A percentile compares a stretch with the other conserved stretches of the same genome.
phyloP scores from a whole-genome alignment of 2,329 filamentous ascomycete species.

The Xylaria multiplex region DNA sequence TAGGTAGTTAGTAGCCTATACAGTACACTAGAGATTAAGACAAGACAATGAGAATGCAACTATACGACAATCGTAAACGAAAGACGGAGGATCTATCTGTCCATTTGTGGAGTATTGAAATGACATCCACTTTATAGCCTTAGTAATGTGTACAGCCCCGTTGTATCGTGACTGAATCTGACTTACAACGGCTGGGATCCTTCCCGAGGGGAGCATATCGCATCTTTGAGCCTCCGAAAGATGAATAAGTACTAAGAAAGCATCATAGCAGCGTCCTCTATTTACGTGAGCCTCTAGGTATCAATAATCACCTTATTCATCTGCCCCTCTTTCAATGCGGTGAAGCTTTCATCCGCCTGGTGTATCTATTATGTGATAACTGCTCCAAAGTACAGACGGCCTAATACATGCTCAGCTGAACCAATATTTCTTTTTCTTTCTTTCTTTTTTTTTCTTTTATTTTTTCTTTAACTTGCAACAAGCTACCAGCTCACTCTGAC shows the following conservation, averaged over 20 bases:
- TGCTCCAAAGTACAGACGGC: not conserved
- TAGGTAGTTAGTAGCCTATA: slow-evolving; percentile 8
- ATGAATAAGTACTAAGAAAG: slow-evolving; percentile 33
- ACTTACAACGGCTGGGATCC: slow-evolving; percentile 29
- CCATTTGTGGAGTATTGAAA: slow-evolving; percentile 23
- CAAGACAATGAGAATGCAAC: slow-evolving; percentile 1
- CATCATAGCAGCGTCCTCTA: slow-evolving; percentile 7
- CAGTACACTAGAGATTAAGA: not conserved
- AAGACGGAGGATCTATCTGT: slow-evolving; percentile 21
- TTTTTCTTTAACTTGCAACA: slow-evolving; percentile 4
- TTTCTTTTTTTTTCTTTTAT: slow-evolving; percentile 27
- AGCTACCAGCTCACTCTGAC: slow-evolving; percentile 12
- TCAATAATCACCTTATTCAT: not conserved
- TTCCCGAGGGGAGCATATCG: slow-evolving; percentile 26
- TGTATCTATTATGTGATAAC: slow-evolving; percentile 21
- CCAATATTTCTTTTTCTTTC: slow-evolving; percentile 23
- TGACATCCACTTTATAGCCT: slow-evolving; percentile 27
- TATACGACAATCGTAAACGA: not conserved
- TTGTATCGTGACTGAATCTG: slow-evolving; percentile 18
- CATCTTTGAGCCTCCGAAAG: slow-evolving; percentile 33
- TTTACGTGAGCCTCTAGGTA: slow-evolving; percentile 6
- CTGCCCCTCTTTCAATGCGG: not conserved
- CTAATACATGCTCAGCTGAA: slow-evolving; percentile 27
- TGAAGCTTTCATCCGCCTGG: not conserved
- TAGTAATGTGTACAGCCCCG: slow-evolving; percentile 29